Conservation (phyloP, 2,329 filamentous ascomycete genomes). For the Fusarium temperatum region DNA sequence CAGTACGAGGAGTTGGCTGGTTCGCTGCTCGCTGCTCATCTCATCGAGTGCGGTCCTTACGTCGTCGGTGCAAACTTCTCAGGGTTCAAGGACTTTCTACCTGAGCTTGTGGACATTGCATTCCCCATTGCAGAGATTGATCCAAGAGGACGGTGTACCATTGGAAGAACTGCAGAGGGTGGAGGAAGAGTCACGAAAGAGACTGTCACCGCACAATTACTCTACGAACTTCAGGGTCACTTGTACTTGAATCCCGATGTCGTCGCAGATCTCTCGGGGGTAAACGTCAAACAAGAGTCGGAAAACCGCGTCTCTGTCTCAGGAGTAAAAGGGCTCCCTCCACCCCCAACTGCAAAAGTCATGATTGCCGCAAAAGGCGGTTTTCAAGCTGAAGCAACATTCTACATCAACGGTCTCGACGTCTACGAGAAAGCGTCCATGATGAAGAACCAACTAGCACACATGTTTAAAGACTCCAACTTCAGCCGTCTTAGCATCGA, state of each 20-base stretch:
- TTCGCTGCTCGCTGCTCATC: slow-evolving; percentile 59
- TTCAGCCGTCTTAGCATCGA: slow-evolving; percentile 50
- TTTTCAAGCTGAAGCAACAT: slow-evolving; percentile 57
- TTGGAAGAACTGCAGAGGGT: slow-evolving; percentile 47
- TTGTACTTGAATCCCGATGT: slow-evolving; percentile 56
- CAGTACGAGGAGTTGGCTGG: slow-evolving; percentile 61
- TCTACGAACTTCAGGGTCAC: slow-evolving; percentile 58
- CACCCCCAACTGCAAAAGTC: slow-evolving; percentile 48
- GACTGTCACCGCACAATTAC: slow-evolving; percentile 50
- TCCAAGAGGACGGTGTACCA: slow-evolving; percentile 44
- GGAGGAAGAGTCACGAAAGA: slow-evolving; percentile 51
- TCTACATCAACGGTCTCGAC: slow-evolving; percentile 55
- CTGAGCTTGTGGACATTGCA: slow-evolving; percentile 44
- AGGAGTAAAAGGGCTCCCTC: slow-evolving; percentile 41
- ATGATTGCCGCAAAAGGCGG: slow-evolving; percentile 55
- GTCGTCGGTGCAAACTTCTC: slow-evolving; percentile 65
- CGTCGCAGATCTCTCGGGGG: slow-evolving; percentile 49
- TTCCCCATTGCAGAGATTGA: slow-evolving; percentile 53
- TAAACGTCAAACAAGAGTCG: slow-evolving; percentile 56
- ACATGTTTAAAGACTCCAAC: slow-evolving; percentile 46
- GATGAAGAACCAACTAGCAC: slow-evolving; percentile 52
- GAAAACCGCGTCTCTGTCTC: slow-evolving; percentile 46
- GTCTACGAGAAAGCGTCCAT: slow-evolving; percentile 54
- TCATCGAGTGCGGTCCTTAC: slow-evolving; percentile 65
- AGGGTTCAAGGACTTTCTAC: slow-evolving; percentile 51